phyloP scores from a whole-genome alignment of 1,284 basidiomycete species.

The Boletus holoroseus region DNA sequence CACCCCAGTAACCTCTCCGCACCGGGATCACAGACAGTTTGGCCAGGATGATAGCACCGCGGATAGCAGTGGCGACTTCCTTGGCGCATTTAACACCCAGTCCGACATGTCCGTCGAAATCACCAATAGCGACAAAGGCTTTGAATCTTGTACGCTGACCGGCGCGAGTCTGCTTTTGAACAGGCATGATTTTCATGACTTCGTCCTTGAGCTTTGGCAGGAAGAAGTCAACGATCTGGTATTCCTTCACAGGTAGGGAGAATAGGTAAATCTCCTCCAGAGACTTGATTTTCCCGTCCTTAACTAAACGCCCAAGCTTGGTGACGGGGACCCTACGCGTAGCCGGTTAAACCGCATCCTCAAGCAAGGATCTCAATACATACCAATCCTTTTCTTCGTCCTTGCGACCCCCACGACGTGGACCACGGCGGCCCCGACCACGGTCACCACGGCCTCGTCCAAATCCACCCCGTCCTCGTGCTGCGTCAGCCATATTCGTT shows the following conservation, averaged over 20 bases:
- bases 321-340: slow-evolving; percentile 87
- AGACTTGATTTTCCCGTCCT: slow-evolving; percentile 99
- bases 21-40: slow-evolving; percentile 96
- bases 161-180: slow-evolving; percentile 99
- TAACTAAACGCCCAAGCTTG: slow-evolving; percentile 98
- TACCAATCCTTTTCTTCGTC: slow-evolving; percentile 99
- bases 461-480: slow-evolving; percentile 78
- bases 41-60: slow-evolving; percentile 96
- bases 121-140: slow-evolving; percentile 99
- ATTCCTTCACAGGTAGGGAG: slow-evolving; percentile 99
- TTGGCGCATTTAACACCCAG: slow-evolving; percentile 99
- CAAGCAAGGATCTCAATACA: slow-evolving; percentile 32
- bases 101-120: slow-evolving; percentile 97
- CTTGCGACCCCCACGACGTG: slow-evolving; percentile 93
- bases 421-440: slow-evolving; percentile 82
- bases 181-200: slow-evolving; percentile 99
- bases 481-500: slow-evolving; percentile 69
- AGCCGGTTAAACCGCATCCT: slow-evolving; percentile 4
- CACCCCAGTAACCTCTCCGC: slow-evolving; percentile 99
- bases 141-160: slow-evolving; percentile 99
- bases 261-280: slow-evolving; percentile 99
- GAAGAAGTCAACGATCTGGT: slow-evolving; percentile 97
- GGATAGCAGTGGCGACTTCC: slow-evolving; percentile 99
- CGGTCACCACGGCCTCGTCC: slow-evolving; percentile 85
- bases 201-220: slow-evolving; percentile 98